phyloP scores from a whole-genome alignment of 495 filamentous ascomycete species.

The Talaromyces ruber region DNA sequence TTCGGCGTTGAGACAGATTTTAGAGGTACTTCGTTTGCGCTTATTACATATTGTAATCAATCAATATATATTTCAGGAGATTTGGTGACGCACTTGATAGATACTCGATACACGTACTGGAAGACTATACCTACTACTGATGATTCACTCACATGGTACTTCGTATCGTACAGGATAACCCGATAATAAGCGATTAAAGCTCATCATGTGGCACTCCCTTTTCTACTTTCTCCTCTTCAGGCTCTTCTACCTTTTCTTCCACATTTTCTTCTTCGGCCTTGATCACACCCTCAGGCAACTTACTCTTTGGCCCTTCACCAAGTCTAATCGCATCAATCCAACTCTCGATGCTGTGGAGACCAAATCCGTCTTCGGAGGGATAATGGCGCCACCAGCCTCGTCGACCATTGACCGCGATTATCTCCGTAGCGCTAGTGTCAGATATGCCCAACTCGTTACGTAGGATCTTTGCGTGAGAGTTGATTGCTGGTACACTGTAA shows the following conservation, averaged over 20 bases:
- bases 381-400: conserved; percentile 80
- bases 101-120: not conserved
- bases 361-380: conserved; percentile 42
- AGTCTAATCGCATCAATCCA: conserved; percentile 87
- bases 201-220: conserved; percentile 1
- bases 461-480: conserved; percentile 46
- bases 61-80: not conserved
- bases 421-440: conserved; percentile 42
- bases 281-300: conserved; percentile 68
- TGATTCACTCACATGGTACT: conserved; percentile 2
- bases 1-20: not conserved
- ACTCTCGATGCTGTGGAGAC: conserved; percentile 53
- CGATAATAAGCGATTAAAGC: conserved; percentile 7
- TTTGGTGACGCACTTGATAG: not conserved
- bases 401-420: conserved; percentile 78
- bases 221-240: not conserved
- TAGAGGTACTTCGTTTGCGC: not conserved
- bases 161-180: conserved; percentile 6
- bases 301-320: conserved; percentile 75
- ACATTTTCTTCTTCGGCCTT: conserved; percentile 26
- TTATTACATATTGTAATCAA: not conserved
- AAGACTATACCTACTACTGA: not conserved
- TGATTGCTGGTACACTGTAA: conserved; percentile 60
- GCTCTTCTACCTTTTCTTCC: conserved; percentile 8
- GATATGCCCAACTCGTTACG: conserved; percentile 53